These are phyloP conservation scores for Lodderomyces beijingensis DNA, from an alignment of 1,139 yeast species.

Conservation along the genomic window DNA sequence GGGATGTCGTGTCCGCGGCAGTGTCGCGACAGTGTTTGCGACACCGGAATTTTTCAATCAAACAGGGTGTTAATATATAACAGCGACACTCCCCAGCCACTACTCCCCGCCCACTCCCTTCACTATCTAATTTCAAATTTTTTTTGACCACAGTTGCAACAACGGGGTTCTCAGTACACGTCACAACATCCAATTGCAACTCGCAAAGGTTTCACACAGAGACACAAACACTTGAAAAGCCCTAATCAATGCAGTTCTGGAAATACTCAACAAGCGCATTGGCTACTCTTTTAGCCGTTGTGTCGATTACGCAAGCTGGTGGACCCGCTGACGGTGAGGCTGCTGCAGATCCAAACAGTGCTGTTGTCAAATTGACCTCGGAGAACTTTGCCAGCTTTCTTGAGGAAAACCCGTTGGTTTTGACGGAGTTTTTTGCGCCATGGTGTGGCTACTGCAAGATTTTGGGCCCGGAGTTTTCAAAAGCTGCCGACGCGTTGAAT, in stretches of 20 bases:
- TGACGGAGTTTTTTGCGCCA: constrained; percentile 96
- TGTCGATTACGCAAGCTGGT: constrained; percentile 29
- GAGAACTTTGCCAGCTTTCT: constrained; percentile 62
- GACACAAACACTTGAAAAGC: too few species aligned
- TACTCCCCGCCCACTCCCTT: too few species aligned
- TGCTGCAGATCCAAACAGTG: constrained; percentile 75
- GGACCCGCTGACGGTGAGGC: constrained; percentile 56
- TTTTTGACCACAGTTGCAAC: too few species aligned
- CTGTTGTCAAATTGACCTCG: constrained; percentile 74
- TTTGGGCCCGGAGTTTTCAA: constrained; percentile 83
- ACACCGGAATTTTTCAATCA: too few species aligned
- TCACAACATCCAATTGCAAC: too few species aligned
- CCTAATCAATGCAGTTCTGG: constrained; percentile 39
- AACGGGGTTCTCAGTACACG: too few species aligned
- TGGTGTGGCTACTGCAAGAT: constrained; percentile 99
- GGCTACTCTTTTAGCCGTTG: constrained; percentile 37
- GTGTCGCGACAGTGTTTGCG: too few species aligned
- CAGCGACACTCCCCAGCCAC: too few species aligned
- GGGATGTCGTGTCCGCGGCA: too few species aligned
- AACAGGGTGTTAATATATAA: too few species aligned
- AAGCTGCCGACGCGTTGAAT: constrained; percentile 75
- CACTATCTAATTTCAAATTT: too few species aligned
- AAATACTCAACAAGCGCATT: constrained; percentile 35
- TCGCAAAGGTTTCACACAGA: too few species aligned
- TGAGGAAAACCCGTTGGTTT: constrained; percentile 68